Evolutionary conservation across 2,329 filamentous ascomycete species (phyloP), one percentile per base, ranked within the genome.

Genomic region (Aspergillus sp.): DNA sequence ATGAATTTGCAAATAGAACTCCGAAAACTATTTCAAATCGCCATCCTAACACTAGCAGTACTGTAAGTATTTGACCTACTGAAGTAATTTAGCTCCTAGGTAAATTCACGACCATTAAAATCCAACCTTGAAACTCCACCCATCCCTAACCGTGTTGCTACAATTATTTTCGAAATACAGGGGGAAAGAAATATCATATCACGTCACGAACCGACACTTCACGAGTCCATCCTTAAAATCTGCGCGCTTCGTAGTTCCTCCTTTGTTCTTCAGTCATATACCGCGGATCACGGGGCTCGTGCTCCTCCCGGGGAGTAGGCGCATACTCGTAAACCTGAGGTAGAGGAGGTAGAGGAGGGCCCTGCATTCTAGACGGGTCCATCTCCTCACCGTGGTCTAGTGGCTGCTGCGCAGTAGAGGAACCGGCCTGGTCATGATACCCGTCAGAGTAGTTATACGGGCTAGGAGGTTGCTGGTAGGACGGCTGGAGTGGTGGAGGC

Each of bases 341-440:
- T 4, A 31, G 46, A 27, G 25, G 25, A 9, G 7, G 27, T 4
- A 31, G 43, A 27, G 25, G 25, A 9, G 7, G 27, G 9, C 27
- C 27, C 27, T 31, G 27, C 2, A 31, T 11, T 31, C 27, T 31
- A 2, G 27, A 31, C 9, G 27, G 27, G 27, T 31, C 27, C 9
- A 31, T 31, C 27, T 31, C 27, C 27, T 31, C 27, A 8, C 27
- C 27, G 21, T 60, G 57, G 44, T 65, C 63, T 44, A 61, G 52
- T 39, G 62, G 58, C 50, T 61, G 58, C 52, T 61, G 56, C 19
- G 43, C 56, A 21, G 63, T 51, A 57, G 47, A 56, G 23, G 61
- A 57, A 19, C 55, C 39, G 17, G 49, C 33, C 37, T n/a, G n/a
- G 8, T 58, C 52, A 35, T 62, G 58, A n/a, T 57, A 61, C 7